A percentile compares a stretch with the other conserved stretches of the same genome.
phyloP scores from a whole-genome alignment of 441 rosid genomes.

The Syzygium syzygioides region DNA sequence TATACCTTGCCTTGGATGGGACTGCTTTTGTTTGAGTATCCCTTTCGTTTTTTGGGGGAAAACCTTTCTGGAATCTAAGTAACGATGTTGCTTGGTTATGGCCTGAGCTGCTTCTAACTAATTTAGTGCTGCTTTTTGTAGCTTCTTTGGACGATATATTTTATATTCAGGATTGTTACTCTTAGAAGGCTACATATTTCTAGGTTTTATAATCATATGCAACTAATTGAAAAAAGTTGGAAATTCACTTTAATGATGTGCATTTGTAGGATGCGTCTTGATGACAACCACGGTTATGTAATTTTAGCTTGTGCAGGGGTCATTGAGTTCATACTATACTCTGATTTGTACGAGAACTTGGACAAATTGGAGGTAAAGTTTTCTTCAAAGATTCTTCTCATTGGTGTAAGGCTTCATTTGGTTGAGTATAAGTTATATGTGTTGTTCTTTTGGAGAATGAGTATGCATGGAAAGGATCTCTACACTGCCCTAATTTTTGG shows the following conservation, averaged over 20 bases:
- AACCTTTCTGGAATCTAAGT: background rate
- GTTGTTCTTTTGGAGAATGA: constrained; percentile 38
- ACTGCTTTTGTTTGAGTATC: background rate
- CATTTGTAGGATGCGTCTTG: constrained; percentile 70
- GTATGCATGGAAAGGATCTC: constrained; percentile 29
- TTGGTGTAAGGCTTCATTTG: background rate
- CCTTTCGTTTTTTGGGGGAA: background rate
- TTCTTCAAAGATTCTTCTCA: constrained; percentile 1
- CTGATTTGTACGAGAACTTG: constrained; percentile 54
- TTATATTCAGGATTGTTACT: background rate
- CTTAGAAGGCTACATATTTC: background rate
- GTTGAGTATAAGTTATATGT: background rate
- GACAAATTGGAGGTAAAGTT: constrained; percentile 60
- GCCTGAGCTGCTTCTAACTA: background rate
- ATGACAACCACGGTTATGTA: constrained; percentile 80
- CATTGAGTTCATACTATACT: constrained; percentile 60
- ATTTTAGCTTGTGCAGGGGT: constrained; percentile 69
- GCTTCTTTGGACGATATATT: background rate
- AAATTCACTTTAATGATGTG: background rate
- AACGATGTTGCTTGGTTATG: background rate
- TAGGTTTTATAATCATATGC: background rate
- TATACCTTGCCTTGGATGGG: too few relatives aligned
- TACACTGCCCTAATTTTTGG: constrained; percentile 79
- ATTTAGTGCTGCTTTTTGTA: background rate
- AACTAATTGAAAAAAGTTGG: background rate